Evolutionary conservation across 139 green algal species (phyloP).

Genomic region (Chloropicon primus): DNA sequence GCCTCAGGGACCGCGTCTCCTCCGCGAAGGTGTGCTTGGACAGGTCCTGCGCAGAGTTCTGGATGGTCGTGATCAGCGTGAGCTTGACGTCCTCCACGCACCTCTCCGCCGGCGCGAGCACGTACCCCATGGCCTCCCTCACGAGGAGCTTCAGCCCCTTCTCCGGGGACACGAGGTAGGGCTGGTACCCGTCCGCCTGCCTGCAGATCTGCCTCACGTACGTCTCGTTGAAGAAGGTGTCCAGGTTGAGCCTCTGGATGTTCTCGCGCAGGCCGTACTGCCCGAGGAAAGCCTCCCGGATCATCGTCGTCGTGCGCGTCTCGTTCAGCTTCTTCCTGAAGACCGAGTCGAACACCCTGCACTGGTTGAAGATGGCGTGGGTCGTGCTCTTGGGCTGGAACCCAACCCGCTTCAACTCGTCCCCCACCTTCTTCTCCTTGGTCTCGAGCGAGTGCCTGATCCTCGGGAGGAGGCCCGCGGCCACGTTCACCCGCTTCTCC

Average conservation of each 20-base stretch:
- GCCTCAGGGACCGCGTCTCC: constrained; percentile 47
- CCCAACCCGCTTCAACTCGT: constrained; percentile 55
- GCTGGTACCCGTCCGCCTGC: constrained; percentile 73
- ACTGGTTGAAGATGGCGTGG: constrained; percentile 70
- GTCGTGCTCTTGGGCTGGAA: constrained; percentile 43
- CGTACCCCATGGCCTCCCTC: constrained; percentile 40
- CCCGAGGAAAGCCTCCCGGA: constrained; percentile 43
- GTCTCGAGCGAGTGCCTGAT: background rate
- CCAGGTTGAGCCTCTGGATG: constrained; percentile 48
- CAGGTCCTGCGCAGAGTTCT: constrained; percentile 7
- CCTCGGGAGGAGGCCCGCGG: background rate
- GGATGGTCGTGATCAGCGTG: constrained; percentile 8
- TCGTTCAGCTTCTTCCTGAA: constrained; percentile 58
- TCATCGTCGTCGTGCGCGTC: constrained; percentile 49
- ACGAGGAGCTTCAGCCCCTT: constrained; percentile 61
- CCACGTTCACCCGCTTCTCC: background rate
- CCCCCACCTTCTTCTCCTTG: constrained; percentile 36
- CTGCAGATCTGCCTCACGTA: constrained; percentile 42
- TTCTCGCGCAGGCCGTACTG: constrained; percentile 38
- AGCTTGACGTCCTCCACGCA: constrained; percentile 45
- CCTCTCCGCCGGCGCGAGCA: constrained; percentile 36
- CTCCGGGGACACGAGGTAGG: constrained; percentile 72
- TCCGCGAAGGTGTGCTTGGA: constrained; percentile 31
- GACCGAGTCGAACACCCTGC: constrained; percentile 68
- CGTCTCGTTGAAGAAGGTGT: constrained; percentile 55